Percentiles rank a stretch among this genome's conserved stretches.
These are phyloP conservation scores for Emydomyces testavorans DNA, from an alignment of 2,329 filamentous ascomycete genomes.

Conservation along the genomic window DNA sequence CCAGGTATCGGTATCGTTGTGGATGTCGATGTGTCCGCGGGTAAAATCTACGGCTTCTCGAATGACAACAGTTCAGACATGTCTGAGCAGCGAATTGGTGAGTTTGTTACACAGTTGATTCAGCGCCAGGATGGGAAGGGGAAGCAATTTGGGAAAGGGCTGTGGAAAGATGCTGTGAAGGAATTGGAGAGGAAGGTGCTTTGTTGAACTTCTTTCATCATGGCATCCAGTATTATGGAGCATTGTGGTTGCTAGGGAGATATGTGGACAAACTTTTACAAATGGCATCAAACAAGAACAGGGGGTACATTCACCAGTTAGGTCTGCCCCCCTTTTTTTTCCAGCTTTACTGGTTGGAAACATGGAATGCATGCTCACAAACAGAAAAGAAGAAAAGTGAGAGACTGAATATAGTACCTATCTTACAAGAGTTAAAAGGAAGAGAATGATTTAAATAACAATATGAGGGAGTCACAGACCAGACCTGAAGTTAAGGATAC, in stretches of 20 bases:
- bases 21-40: conserved; percentile 30
- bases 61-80: conserved; percentile 20
- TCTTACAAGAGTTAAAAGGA: background rate
- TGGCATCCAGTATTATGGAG: background rate
- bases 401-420: background rate
- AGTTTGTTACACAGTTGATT: conserved; percentile 19
- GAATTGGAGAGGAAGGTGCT: conserved; percentile 29
- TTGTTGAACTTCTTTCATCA: background rate
- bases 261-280: background rate
- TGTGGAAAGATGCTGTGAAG: conserved; percentile 33
- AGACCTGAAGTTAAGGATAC: no score
- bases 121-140: conserved; percentile 22
- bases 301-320: no score
- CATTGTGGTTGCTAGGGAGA: background rate
- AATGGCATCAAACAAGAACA: no score
- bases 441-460: no score
- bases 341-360: background rate
- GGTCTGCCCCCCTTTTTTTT: background rate
- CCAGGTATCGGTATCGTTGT: conserved; percentile 25
- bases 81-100: conserved; percentile 29
- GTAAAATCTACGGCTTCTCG: conserved; percentile 34
- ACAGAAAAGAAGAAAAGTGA: background rate
- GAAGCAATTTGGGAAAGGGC: conserved; percentile 26
- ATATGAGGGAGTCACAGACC: no score
- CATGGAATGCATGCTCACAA: background rate